Base-by-base conservation (phyloP, 176 grass and related monocot genomes). In the Thinopyrum elongatum region DNA sequence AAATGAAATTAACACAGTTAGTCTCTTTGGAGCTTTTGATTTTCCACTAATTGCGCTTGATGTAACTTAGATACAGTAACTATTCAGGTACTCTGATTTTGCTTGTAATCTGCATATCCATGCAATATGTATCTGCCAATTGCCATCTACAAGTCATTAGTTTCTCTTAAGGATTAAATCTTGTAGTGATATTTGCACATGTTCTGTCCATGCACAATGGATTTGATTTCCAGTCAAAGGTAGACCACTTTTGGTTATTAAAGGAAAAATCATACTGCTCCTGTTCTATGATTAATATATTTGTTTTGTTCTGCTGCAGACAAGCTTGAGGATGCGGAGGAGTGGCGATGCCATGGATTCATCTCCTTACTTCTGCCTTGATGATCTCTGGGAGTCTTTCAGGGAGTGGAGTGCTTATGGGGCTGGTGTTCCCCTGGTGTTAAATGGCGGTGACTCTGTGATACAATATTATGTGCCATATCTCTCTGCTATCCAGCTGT, bases 351-450 rank as follows among this genome's bases (percentile, higher is more conserved):
- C 30, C 46, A 72, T 77, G 78, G 82, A 80, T 86, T 78, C 73
- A 21, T 65, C 62, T 29, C 92, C 89, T 19, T 91, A 94, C 81
- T 99, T 92, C 85, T 78, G 88, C 55, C 94, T 99, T 74, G 92
- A 88, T 84, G 94, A 96, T 87, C 85, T 99, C 10, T 99, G 94
- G 94, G 97, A 99, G 84, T 92, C 90, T 59, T 99, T 96, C 82
- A 93, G 93, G 42, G 97, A 99, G 85, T 99, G 97, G 97, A 96
- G 97, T 78, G 97, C 92, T 27, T 99, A 96, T 90, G 97, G 97
- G 14, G 93, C 91, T 28, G 97, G 97, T 75, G 97, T 96, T 73
- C 97, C 97, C 23, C 86, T 99, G 62, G 59, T 94, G 83, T 86
- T 99, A 87, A 96, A 94, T 89, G 94, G 87, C 19, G 90, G 41